Evolutionary conservation across 164 flowering plant species (phyloP), one percentile per base, ranked within the genome.

Genomic region (Akebia trifoliata): DNA sequence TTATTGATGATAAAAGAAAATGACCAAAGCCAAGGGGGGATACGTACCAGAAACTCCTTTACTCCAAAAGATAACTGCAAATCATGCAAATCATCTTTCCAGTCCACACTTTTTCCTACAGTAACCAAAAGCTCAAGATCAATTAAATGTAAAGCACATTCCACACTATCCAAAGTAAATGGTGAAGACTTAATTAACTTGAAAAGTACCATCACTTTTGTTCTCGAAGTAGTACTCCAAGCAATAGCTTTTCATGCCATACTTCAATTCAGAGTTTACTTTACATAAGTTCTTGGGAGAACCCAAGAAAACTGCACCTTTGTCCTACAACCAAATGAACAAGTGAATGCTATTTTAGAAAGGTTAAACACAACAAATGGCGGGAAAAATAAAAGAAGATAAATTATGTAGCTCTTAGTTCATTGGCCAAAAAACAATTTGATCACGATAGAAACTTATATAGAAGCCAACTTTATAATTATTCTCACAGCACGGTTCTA

Each of bases 11-110:
- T 30, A 31, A 29, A 60, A 32, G 0, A 11, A 11, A 32, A 18
- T 25, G 15, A 21, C 31, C 39, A 17, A 39, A 54, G 35, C 56
- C 20, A 42, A 5, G 4, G 50, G 63, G 54, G 49, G 45, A 5
- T 30, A 67, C 69, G 47, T 75, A 90, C 97, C 93, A 94, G 62
- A 73, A 94, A 94, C 17, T 87, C 95, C 57, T 80, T 74, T 25
- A 94, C 89, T 35, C 99, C 99, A 75, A 90, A 90, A 52, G 84
- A 83, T 37, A 87, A 72, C 75, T 94, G 96, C 75, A 90, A 69
- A 51, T 83, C 88, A 71, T 90, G 95, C 68, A 77, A 72, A 49
- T 46, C 65, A 51, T 58, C 64, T 55, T 70, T 73, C 99, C 97
- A 90, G 15, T 76, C 80, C 21, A 58, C 35, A 54, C 20, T 56